Conservation (phyloP, 75 land plant species). For the Gnetum montanum region DNA sequence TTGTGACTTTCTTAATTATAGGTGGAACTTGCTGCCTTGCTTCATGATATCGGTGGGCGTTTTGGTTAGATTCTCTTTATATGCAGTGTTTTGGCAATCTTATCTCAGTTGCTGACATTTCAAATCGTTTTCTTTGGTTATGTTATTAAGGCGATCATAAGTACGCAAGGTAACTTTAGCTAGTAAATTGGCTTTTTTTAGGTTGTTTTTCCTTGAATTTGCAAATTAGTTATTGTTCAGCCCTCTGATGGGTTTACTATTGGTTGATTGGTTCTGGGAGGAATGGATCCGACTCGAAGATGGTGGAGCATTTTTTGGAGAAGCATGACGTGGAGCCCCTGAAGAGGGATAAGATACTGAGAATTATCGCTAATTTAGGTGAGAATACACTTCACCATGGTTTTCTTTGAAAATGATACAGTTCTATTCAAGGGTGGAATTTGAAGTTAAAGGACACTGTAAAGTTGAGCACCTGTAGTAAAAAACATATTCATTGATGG, state of each 20-base stretch:
- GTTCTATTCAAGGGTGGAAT: no score
- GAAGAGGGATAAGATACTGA: slow-evolving; percentile 37
- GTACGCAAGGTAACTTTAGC: slow-evolving; percentile 44
- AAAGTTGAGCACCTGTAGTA: no score
- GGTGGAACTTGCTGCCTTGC: slow-evolving; percentile 93
- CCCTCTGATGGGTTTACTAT: background rate
- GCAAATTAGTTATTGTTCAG: background rate
- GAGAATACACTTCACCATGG: background rate
- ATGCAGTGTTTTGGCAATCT: background rate
- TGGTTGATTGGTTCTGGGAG: slow-evolving; percentile 22
- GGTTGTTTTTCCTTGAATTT: background rate
- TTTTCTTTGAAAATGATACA: no score
- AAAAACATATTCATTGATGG: no score
- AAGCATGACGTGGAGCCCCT: slow-evolving; percentile 51
- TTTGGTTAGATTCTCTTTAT: background rate
- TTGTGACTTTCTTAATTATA: no score
- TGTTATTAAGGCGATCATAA: slow-evolving; percentile 79
- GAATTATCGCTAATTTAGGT: slow-evolving; percentile 80
- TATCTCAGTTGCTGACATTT: background rate
- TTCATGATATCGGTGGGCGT: slow-evolving; percentile 78
- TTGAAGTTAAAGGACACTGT: no score
- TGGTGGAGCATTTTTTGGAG: slow-evolving; percentile 60
- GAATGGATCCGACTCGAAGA: slow-evolving; percentile 13
- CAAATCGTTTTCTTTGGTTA: background rate
- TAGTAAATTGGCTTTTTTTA: background rate